Base-by-base conservation (phyloP, 1,284 basidiomycete species). In the Apiotrichum brassicae region DNA sequence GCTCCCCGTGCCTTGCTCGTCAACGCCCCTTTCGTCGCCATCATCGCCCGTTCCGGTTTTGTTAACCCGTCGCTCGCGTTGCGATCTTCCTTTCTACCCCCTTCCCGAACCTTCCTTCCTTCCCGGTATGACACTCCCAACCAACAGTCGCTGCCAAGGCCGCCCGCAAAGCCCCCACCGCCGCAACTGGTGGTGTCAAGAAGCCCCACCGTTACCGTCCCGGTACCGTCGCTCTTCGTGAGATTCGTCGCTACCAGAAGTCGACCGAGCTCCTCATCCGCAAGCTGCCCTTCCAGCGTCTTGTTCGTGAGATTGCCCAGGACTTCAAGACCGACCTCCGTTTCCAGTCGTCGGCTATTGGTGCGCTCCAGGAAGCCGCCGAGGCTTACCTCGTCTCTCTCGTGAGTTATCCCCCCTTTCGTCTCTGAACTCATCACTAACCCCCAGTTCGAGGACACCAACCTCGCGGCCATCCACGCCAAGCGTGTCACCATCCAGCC, bases 181-280 rank as follows among this genome's bases (percentile, higher is more conserved):
- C 33, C 5, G 33, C 33, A 16, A 72, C 78, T 46, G 78, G 78
- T 59, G 78, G 78, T 73, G 78, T 80, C 73, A 80, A 80, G 77
- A 80, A 80, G 76, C 78, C 78, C 52, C 78, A 80, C 74, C 72
- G 78, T 58, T 79, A 79, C 76, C 76, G 77, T 64, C 78, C 76
- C 57, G 77, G 76, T 71, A 78, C 77, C 56, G 77, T 78, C 71
- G 76, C 77, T 51, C 75, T 78, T 51, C 76, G 77, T 65, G 78
- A 79, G 70, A 79, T 79, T 64, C 67, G 77, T 63, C 75, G 77
- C 62, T 79, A 79, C 76, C 77, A 79, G 67, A 76, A 73, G 73
- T 90, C 88, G 65, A 91, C 93, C 51, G 88, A 92, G 76, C 78
- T 93, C 60, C 81, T 93, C 56, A 92, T 92, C 74, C 82, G 90